phyloP scores from a whole-genome alignment of 495 filamentous ascomycete genomes.

The Penicillium desertorum region DNA sequence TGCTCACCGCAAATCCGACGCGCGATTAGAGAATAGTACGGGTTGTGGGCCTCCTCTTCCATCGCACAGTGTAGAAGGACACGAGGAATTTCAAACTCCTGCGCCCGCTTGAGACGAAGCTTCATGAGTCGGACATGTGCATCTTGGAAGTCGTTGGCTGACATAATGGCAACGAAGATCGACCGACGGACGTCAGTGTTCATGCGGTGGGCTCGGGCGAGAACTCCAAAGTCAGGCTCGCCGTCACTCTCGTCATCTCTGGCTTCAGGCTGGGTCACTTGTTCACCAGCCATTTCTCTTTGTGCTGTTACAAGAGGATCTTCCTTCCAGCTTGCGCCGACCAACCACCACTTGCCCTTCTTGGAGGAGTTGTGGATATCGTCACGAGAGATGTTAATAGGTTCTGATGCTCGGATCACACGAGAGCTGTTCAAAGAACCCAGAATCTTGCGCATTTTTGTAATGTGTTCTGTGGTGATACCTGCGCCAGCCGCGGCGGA shows the following conservation, averaged over 20 bases:
- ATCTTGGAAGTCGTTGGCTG: conserved; percentile 81
- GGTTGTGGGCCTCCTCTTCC: conserved; percentile 81
- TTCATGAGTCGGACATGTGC: conserved; percentile 76
- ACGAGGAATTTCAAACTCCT: conserved; percentile 82
- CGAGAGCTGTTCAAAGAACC: conserved; percentile 67
- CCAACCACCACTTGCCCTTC: conserved; percentile 97
- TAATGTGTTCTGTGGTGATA: conserved; percentile 71
- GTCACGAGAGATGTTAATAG: conserved; percentile 72
- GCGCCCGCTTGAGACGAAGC: conserved; percentile 78
- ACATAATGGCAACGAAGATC: conserved; percentile 89
- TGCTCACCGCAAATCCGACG: conserved; percentile 63
- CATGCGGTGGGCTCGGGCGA: conserved; percentile 85
- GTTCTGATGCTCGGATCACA: conserved; percentile 70
- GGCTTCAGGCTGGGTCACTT: conserved; percentile 15
- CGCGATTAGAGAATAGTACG: conserved; percentile 87
- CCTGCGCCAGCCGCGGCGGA: conserved; percentile 59
- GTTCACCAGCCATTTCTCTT: conserved; percentile 32
- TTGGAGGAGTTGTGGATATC: conserved; percentile 81
- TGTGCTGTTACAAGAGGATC: conserved; percentile 42
- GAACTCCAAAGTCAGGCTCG: conserved; percentile 64
- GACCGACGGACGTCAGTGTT: conserved; percentile 90
- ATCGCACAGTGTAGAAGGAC: conserved; percentile 86
- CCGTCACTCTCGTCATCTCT: conserved; percentile 48
- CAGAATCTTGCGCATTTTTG: conserved; percentile 78
- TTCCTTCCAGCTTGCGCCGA: conserved; percentile 84